These are phyloP conservation scores for Aegilops bicornis DNA, from an alignment of 176 grass and related monocot species.

Conservation along the genomic window DNA sequence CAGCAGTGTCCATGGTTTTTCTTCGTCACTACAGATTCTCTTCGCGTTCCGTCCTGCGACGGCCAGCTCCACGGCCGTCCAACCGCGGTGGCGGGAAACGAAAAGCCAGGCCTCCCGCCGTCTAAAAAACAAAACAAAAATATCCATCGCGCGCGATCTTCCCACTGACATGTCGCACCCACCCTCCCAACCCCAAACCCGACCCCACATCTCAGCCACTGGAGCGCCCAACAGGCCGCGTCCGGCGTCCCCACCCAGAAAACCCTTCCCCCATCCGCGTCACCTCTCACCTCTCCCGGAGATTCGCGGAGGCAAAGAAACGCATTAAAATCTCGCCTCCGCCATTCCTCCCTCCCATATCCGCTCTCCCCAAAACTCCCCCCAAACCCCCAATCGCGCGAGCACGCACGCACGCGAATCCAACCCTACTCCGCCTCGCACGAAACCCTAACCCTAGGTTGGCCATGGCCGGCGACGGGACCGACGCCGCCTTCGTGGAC, in stretches of 20 bases:
- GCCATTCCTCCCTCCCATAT: background rate
- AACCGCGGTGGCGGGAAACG: constrained; percentile 46
- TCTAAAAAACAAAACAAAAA: background rate
- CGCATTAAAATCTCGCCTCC: constrained; percentile 5
- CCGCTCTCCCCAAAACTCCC: background rate
- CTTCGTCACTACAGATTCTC: too few species aligned
- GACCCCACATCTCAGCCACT: background rate
- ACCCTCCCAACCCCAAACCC: fast-evolving
- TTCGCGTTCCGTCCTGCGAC: background rate
- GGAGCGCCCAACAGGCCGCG: background rate
- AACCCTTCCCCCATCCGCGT: background rate
- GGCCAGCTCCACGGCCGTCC: background rate
- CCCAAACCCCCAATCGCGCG: background rate
- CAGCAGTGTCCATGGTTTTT: too few species aligned
- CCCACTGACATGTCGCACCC: background rate
- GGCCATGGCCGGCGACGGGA: constrained; percentile 47
- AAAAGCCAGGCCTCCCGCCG: constrained; percentile 1
- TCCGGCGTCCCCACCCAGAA: background rate
- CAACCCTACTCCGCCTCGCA: background rate
- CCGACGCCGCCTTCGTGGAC: constrained; percentile 59
- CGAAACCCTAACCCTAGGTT: constrained; percentile 15
- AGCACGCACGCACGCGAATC: background rate
- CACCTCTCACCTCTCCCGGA: background rate
- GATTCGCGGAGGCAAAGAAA: background rate
- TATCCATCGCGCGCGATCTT: fast-evolving